phyloP scores from a whole-genome alignment of 1,139 yeast species.

The Yamadazyma spencermartinsiae region DNA sequence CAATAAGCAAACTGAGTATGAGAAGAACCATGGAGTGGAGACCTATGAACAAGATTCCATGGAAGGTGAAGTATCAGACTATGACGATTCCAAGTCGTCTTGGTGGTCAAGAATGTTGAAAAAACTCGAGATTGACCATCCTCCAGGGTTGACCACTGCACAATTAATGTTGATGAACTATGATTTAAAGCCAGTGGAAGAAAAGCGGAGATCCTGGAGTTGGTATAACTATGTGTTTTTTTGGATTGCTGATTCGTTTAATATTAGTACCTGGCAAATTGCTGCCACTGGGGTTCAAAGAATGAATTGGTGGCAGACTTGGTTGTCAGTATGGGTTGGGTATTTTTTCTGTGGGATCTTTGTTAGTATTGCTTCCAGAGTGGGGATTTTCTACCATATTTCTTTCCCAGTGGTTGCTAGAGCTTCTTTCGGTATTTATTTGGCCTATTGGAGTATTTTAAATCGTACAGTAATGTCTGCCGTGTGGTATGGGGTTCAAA shows the following conservation, averaged over 20 bases:
- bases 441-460: slow-evolving; percentile 76
- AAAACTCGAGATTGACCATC: slow-evolving; percentile 26
- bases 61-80: slow-evolving; percentile 17
- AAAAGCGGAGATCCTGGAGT: slow-evolving; percentile 67
- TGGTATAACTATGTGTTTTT: slow-evolving; percentile 79
- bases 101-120: slow-evolving; percentile 19
- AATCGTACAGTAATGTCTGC: slow-evolving; percentile 82
- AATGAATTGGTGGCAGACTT: slow-evolving; percentile 85
- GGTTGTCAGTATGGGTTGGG: slow-evolving; percentile 83
- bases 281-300: slow-evolving; percentile 76
- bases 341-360: slow-evolving; percentile 61
- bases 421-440: slow-evolving; percentile 75
- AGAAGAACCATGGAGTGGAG: not conserved
- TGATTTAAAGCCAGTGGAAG: slow-evolving; percentile 78
- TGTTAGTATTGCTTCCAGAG: slow-evolving; percentile 63
- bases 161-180: slow-evolving; percentile 67
- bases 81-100: slow-evolving; percentile 12
- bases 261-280: slow-evolving; percentile 88
- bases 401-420: slow-evolving; percentile 78
- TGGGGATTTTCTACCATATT: slow-evolving; percentile 73
- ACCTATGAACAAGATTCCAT: slow-evolving; percentile 4
- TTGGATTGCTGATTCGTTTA: slow-evolving; percentile 87
- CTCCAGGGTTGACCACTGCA: slow-evolving; percentile 37
- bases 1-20: not conserved
- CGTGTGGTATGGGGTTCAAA: slow-evolving; percentile 84